Percentiles rank a stretch among this genome's conserved stretches.
Conservation (phyloP, 2,329 filamentous ascomycete species). For the Fusarium redolens region DNA sequence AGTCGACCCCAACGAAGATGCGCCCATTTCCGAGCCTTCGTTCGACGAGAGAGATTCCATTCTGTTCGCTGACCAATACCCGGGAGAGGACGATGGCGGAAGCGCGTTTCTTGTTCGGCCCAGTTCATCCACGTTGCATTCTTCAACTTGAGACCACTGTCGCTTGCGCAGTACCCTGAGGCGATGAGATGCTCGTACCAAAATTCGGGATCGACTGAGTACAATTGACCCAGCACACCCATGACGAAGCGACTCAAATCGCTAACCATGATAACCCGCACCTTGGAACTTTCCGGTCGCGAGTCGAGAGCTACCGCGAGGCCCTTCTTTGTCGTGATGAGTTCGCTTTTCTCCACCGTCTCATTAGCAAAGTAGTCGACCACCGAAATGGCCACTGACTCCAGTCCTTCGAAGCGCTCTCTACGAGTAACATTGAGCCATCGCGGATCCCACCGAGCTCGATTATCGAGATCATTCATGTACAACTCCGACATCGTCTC, state of each 20-base stretch:
- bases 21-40: slow-evolving; percentile 1
- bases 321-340: slow-evolving; percentile 11
- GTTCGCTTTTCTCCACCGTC: neutral
- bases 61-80: slow-evolving; percentile 20
- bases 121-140: slow-evolving; percentile 48
- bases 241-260: slow-evolving; percentile 48
- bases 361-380: slow-evolving; percentile 9
- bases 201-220: slow-evolving; percentile 45
- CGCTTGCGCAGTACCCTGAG: slow-evolving; percentile 44
- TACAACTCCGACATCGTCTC: slow-evolving; percentile 47
- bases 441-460: slow-evolving; percentile 13
- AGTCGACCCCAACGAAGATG: slow-evolving; percentile 21
- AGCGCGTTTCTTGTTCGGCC: slow-evolving; percentile 41
- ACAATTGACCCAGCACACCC: slow-evolving; percentile 45
- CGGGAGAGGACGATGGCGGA: slow-evolving; percentile 8
- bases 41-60: slow-evolving; percentile 9
- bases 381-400: slow-evolving; percentile 4
- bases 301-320: slow-evolving; percentile 6
- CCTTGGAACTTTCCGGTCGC: slow-evolving; percentile 7
- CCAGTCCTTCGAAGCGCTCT: slow-evolving; percentile 20
- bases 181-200: slow-evolving; percentile 47
- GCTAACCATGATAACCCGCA: slow-evolving; percentile 43
- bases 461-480: slow-evolving; percentile 44
- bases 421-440: slow-evolving; percentile 18
- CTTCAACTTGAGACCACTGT: slow-evolving; percentile 45